These are phyloP conservation scores for Ascocoryne sarcoides DNA, from an alignment of 2,329 filamentous ascomycete species.

Conservation along the genomic window DNA sequence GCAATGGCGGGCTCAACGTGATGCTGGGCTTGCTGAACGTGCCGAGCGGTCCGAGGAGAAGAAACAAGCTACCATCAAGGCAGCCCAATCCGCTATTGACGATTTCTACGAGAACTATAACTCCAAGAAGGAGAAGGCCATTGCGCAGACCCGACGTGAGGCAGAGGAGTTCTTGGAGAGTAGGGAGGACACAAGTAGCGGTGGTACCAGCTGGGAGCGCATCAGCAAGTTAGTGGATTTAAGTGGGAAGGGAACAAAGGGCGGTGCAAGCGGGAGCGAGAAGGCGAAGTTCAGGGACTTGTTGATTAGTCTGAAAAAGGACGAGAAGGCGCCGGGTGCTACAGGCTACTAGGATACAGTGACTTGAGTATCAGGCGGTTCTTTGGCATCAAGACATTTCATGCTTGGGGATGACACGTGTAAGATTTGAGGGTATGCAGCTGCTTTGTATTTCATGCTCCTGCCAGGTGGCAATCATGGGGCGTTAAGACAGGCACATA, in stretches of 20 bases:
- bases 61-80: conserved; percentile 77
- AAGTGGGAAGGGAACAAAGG: conserved; percentile 82
- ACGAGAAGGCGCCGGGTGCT: conserved; percentile 72
- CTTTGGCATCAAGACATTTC: conserved; percentile 3
- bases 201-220: conserved; percentile 96
- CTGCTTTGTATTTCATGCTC: conserved; percentile 20
- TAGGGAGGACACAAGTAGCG: conserved; percentile 86
- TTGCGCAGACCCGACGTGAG: conserved; percentile 80
- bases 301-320: conserved; percentile 79
- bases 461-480: conserved; percentile 16
- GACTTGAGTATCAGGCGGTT: conserved; percentile 1
- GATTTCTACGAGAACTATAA: conserved; percentile 99
- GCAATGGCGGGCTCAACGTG: conserved; percentile 86
- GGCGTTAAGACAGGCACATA: conserved; percentile 7
- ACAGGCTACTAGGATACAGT: conserved; percentile 44
- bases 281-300: conserved; percentile 96
- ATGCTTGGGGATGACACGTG: conserved; percentile 12
- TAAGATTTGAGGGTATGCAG: conserved; percentile 22
- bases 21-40: conserved; percentile 73
- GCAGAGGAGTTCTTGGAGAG: conserved; percentile 85
- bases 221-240: conserved; percentile 97
- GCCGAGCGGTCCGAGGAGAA: conserved; percentile 74
- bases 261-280: conserved; percentile 79
- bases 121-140: conserved; percentile 89
- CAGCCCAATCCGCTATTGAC: conserved; percentile 89